Conservation (phyloP, 768 basidiomycete genomes). For the Boletellus emodensis region DNA sequence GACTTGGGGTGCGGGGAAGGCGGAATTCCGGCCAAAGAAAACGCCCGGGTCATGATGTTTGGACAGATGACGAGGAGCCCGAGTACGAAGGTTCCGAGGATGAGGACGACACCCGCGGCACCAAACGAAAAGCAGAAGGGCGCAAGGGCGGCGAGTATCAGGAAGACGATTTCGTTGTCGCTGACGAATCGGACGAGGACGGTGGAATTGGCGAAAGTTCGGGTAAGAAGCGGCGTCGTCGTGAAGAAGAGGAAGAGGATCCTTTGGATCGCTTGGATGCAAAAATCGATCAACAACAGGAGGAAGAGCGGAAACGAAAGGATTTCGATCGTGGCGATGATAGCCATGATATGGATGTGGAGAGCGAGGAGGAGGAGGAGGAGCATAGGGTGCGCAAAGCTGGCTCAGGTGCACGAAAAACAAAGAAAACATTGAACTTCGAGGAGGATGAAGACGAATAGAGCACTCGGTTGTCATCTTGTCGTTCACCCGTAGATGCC, state of each 20-base stretch:
- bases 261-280: constrained; percentile 69
- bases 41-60: constrained; percentile 44
- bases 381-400: constrained; percentile 62
- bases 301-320: constrained; percentile 48
- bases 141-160: constrained; percentile 70
- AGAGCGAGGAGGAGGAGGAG: constrained; percentile 70
- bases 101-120: constrained; percentile 44
- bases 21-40: constrained; percentile 42
- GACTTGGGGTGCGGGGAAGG: constrained; percentile 45
- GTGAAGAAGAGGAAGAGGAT: constrained; percentile 48
- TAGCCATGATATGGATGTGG: constrained; percentile 62
- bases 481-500: constrained; percentile 2
- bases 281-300: constrained; percentile 53
- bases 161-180: constrained; percentile 81
- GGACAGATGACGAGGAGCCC: constrained; percentile 68
- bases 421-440: constrained; percentile 48
- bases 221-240: constrained; percentile 36
- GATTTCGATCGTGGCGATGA: constrained; percentile 32
- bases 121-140: constrained; percentile 44
- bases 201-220: constrained; percentile 34
- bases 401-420: constrained; percentile 50
- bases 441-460: constrained; percentile 54
- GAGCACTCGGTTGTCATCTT: neutral
- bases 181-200: constrained; percentile 72
- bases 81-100: constrained; percentile 57